Conservation (phyloP, 1,139 yeast genomes). For the Blastobotrys apis region DNA sequence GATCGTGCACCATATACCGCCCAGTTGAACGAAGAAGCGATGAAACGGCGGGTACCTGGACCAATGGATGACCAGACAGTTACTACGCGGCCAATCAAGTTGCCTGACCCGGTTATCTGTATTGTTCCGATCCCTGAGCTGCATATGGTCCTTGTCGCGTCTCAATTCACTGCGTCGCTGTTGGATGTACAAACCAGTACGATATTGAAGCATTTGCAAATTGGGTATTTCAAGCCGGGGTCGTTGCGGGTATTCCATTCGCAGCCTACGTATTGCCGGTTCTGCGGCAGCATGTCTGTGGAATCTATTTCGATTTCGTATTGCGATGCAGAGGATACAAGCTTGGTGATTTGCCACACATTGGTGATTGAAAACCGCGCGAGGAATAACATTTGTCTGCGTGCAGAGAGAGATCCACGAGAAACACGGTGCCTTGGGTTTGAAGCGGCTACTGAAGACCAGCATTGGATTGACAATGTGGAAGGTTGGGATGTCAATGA, state of each 20-base stretch:
- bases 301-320: constrained; percentile 68
- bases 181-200: constrained; percentile 78
- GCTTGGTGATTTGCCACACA: constrained; percentile 65
- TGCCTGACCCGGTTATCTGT: constrained; percentile 18
- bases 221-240: constrained; percentile 60
- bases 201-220: constrained; percentile 48
- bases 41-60: constrained; percentile 5
- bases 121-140: constrained; percentile 31
- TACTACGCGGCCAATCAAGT: constrained; percentile 20
- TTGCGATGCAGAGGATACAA: constrained; percentile 51
- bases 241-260: constrained; percentile 69
- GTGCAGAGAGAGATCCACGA: constrained; percentile 89
- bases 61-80: constrained; percentile 7
- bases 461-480: constrained; percentile 59
- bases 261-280: constrained; percentile 82
- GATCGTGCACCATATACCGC: constrained; percentile 2
- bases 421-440: constrained; percentile 87
- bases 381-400: constrained; percentile 71
- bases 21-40: background rate
- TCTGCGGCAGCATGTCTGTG: constrained; percentile 85
- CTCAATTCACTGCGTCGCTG: constrained; percentile 35
- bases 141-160: constrained; percentile 30
- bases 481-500: constrained; percentile 79
- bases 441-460: constrained; percentile 66
- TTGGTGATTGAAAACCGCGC: constrained; percentile 69